Base-by-base conservation (phyloP, 2,329 filamentous ascomycete genomes). In the Xylaria sp. region DNA sequence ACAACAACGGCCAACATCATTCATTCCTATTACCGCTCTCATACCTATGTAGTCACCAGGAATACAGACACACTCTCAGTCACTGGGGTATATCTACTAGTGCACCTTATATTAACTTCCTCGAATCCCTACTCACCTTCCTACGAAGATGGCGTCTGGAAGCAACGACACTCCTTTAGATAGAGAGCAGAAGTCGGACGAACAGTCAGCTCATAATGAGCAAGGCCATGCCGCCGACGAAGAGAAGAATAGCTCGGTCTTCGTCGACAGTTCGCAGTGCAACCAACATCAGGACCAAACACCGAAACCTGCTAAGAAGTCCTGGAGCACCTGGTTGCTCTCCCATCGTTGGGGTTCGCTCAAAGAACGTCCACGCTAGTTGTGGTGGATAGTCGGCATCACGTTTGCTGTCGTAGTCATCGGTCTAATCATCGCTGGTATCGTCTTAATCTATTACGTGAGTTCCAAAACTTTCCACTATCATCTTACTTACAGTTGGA, bases 371-470 rank as follows among this genome's bases (percentile, higher is more conserved):
- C 66, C 63, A 34, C 58, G 50, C 51, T 69, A 58, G 69, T 56
- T 69, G 56, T 64, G 59, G 39, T 67, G 63, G 66, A 15, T 34
- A 37, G 50, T 62, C 23, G 10, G 59, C 13, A n/a, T 57, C 39
- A 41, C 39, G 15, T 62, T 69, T 39, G 15, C 44, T n/a, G 25
- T 64, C 3, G 2, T 41, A 18, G 37, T 65, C 9, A 1, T 64
- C 32, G 34, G 37, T 25, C 4, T 66, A 9, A 12, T 59, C 12
- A 13, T 65, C 32, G 50, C 34, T 4, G 56, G 50, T 15, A 18
- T 65, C 20, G 50, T 65, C n/a, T 65, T 62, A 1, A 52, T 66
- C 28, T 62, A 62, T 20, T 55, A 64, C 67, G 63, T 69, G 12
- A 70, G 63, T 66, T 52, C 3, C 18, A 23, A 7, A 32, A 12